phyloP scores from a whole-genome alignment of 2,329 filamentous ascomycete species.

The Pseudogymnoascus pannorum region DNA sequence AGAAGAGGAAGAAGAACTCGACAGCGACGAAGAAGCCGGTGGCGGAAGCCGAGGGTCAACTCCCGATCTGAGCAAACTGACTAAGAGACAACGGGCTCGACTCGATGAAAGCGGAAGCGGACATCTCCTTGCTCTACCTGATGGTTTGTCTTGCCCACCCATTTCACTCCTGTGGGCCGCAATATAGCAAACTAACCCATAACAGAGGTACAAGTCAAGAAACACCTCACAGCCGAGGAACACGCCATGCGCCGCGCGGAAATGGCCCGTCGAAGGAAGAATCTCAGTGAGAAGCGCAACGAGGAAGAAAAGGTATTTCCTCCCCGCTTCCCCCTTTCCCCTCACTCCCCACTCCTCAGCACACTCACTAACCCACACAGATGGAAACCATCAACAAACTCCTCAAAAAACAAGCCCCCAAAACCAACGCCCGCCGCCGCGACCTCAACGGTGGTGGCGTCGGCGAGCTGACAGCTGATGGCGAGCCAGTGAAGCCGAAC shows the following conservation, averaged over 20 bases:
- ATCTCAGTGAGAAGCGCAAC: slow-evolving; percentile 68
- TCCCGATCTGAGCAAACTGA: slow-evolving; percentile 59
- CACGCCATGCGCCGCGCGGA: slow-evolving; percentile 66
- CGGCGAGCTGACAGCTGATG: too few relatives aligned
- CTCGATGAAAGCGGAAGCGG: slow-evolving; percentile 43
- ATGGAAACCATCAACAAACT: slow-evolving; percentile 90
- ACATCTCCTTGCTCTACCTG: slow-evolving; percentile 36
- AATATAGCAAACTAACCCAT: slow-evolving; percentile 16
- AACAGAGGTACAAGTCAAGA: slow-evolving; percentile 62
- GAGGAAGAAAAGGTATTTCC: slow-evolving; percentile 63
- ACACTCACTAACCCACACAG: slow-evolving; percentile 38
- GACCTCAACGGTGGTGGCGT: slow-evolving; percentile 30
- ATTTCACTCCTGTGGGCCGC: too few relatives aligned
- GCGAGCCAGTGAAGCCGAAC: too few relatives aligned
- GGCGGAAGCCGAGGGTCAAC: slow-evolving; percentile 48
- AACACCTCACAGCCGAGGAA: slow-evolving; percentile 65
- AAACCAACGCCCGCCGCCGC: slow-evolving; percentile 48
- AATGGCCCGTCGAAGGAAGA: slow-evolving; percentile 67
- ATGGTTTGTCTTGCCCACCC: slow-evolving; percentile 26
- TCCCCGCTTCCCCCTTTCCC: background rate
- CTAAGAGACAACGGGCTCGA: slow-evolving; percentile 58
- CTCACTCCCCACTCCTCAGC: background rate
- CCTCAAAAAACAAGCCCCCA: slow-evolving; percentile 77
- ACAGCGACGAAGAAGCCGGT: slow-evolving; percentile 33
- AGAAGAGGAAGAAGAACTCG: slow-evolving; percentile 20